Conservation (phyloP, 108 stramenopile genomes). For the Pseudonitzschia delicatissima region DNA sequence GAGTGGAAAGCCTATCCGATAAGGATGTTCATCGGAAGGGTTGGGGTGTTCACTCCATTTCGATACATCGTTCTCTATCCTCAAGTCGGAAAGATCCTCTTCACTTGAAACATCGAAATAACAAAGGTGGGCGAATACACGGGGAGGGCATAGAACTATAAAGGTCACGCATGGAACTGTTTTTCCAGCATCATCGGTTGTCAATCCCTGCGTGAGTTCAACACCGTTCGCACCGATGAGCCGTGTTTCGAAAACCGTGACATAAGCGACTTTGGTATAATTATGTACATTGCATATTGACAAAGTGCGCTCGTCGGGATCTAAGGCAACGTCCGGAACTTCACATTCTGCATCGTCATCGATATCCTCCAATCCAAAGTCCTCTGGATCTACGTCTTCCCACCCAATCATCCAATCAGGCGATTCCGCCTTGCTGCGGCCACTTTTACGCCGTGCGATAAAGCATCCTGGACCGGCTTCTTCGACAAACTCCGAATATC, state of each 20-base stretch:
- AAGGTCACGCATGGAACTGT: constrained; percentile 55
- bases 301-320: constrained; percentile 50
- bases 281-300: constrained; percentile 42
- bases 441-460: constrained; percentile 28
- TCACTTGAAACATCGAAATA: constrained; percentile 38
- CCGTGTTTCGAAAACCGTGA: constrained; percentile 40
- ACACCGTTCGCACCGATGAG: constrained; percentile 19
- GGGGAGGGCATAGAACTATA: constrained; percentile 74
- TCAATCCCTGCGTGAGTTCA: constrained; percentile 21
- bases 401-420: constrained; percentile 40
- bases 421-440: neutral
- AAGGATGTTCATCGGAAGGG: constrained; percentile 55
- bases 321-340: constrained; percentile 54
- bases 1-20: constrained; percentile 64
- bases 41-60: constrained; percentile 61
- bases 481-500: constrained; percentile 37
- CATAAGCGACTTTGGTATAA: constrained; percentile 39
- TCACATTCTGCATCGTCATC: neutral
- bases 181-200: constrained; percentile 37
- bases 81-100: constrained; percentile 20
- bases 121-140: constrained; percentile 70
- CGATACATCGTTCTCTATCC: constrained; percentile 76
- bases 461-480: constrained; percentile 57
- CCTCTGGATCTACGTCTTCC: constrained; percentile 50
- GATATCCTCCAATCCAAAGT: constrained; percentile 32